Conservation (phyloP, 2,329 filamentous ascomycete genomes). For the Calonectria fujianensis region DNA sequence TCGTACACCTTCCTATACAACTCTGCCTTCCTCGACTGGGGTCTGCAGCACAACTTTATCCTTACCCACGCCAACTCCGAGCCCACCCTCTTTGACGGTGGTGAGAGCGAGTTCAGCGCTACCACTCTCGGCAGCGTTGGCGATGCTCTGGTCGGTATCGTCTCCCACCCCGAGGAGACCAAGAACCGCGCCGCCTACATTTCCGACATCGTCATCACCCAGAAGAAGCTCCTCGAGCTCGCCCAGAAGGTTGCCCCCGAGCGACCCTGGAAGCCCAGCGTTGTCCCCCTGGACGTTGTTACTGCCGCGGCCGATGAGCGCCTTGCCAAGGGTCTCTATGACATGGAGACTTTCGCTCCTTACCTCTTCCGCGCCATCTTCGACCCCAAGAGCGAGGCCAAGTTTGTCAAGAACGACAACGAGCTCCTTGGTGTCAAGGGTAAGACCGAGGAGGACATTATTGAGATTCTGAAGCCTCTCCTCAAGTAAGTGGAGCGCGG, state of each 20-base stretch:
- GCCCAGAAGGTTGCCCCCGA: conserved; percentile 69
- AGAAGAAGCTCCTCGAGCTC: conserved; percentile 65
- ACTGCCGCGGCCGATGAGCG: conserved; percentile 54
- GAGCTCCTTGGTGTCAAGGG: conserved; percentile 67
- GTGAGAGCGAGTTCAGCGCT: conserved; percentile 67
- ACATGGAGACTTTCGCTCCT: conserved; percentile 55
- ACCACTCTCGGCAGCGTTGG: conserved; percentile 69
- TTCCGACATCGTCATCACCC: conserved; percentile 66
- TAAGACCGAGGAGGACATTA: conserved; percentile 63
- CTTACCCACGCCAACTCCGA: conserved; percentile 63
- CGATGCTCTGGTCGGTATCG: conserved; percentile 68
- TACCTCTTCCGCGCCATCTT: conserved; percentile 60
- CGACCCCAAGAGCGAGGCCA: conserved; percentile 57
- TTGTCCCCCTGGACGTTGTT: conserved; percentile 55
- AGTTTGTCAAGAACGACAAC: conserved; percentile 63
- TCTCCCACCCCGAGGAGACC: conserved; percentile 70
- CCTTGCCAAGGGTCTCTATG: conserved; percentile 56
- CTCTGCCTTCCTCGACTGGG: conserved; percentile 61
- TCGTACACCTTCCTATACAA: conserved; percentile 59
- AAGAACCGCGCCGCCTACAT: conserved; percentile 70
- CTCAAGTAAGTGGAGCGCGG: conserved; percentile 37
- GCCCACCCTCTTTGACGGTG: conserved; percentile 69
- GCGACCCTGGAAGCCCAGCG: conserved; percentile 68
- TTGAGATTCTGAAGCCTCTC: conserved; percentile 54
- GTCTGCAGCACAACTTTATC: conserved; percentile 63